Conservation (phyloP, 129 eudicot genomes). For the Flaveria ramosissima region DNA sequence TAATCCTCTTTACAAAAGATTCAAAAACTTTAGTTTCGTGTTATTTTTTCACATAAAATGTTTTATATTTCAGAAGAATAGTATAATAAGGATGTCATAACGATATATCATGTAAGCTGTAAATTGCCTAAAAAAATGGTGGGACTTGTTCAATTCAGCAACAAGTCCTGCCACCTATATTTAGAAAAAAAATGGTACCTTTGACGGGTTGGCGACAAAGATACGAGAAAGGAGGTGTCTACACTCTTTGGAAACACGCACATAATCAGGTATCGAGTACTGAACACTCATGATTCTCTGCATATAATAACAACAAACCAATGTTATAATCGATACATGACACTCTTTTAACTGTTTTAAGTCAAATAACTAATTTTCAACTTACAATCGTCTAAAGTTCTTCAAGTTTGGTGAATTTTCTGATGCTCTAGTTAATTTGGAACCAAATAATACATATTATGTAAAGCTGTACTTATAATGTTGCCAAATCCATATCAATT, state of each 20-base stretch:
- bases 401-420: neutral
- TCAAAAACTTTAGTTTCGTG: slow-evolving; percentile 22
- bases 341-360: neutral
- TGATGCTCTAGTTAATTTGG: neutral
- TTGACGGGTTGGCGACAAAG: slow-evolving; percentile 74
- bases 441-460: neutral
- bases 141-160: neutral
- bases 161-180: neutral
- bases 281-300: slow-evolving; percentile 79
- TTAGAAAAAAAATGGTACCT: slow-evolving; percentile 45
- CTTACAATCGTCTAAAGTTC: neutral
- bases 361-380: slow-evolving; percentile 17
- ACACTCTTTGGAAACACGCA: slow-evolving; percentile 65
- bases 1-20: slow-evolving; percentile 52
- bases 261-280: slow-evolving; percentile 74
- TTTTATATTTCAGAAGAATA: neutral
- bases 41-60: neutral
- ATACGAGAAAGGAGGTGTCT: slow-evolving; percentile 65
- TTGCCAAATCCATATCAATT: neutral
- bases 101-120: neutral
- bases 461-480: neutral
- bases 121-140: neutral
- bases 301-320: slow-evolving; percentile 1
- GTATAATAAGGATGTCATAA: neutral
- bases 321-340: slow-evolving; percentile 21